phyloP scores from a whole-genome alignment of 1,139 yeast genomes.

The Zhuliangozyma parablackwelliae region DNA sequence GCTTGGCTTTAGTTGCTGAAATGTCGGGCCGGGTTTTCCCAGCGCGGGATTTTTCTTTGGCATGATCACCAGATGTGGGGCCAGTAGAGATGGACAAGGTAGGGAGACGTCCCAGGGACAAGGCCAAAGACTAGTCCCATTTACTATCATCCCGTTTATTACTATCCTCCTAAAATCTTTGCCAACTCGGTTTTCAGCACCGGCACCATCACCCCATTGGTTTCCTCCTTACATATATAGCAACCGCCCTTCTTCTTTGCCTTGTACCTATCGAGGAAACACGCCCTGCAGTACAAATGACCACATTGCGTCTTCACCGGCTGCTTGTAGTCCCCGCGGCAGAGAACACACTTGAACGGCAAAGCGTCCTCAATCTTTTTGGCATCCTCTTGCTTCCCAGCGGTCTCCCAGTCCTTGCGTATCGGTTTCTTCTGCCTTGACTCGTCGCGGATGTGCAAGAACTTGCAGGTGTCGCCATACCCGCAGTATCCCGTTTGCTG shows the following conservation, averaged over 20 bases:
- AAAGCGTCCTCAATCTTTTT: constrained; percentile 20
- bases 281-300: constrained; percentile 63
- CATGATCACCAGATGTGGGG: too few relatives aligned
- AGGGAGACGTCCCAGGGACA: too few relatives aligned
- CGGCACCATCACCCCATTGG: constrained; percentile 46
- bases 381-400: constrained; percentile 4
- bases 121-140: neutral
- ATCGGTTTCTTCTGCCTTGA: constrained; percentile 70
- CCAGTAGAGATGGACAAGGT: too few relatives aligned
- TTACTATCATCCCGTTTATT: neutral
- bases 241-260: constrained; percentile 42
- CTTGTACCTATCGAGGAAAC: constrained; percentile 53
- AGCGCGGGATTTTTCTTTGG: too few relatives aligned
- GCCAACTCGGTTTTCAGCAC: constrained; percentile 13
- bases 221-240: constrained; percentile 53
- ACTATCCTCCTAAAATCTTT: constrained; percentile 3
- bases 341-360: constrained; percentile 64
- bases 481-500: constrained; percentile 94
- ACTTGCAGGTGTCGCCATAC: constrained; percentile 97
- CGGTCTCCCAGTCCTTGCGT: constrained; percentile 68
- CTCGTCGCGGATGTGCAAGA: constrained; percentile 85
- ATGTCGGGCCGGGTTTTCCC: too few relatives aligned
- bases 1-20: too few relatives aligned
- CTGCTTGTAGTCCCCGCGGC: constrained; percentile 49
- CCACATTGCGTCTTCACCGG: constrained; percentile 65